phyloP scores from a whole-genome alignment of 2,329 filamentous ascomycete genomes.

The Pseudogymnoascus verrucosus region DNA sequence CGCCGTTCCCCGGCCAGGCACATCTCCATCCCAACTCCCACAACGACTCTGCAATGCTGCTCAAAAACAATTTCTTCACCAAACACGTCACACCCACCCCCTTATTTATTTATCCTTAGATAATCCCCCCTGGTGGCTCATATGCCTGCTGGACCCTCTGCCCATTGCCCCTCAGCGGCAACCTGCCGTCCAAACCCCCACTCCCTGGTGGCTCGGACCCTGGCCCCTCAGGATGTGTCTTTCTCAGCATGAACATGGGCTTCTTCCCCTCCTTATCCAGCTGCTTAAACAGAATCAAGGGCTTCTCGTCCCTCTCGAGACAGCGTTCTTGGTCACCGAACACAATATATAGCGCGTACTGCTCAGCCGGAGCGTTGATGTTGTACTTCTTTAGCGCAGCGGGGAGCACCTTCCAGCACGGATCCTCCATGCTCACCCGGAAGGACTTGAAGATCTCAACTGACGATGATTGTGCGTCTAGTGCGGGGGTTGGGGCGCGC shows the following conservation, averaged over 20 bases:
- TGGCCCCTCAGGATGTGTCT: conserved; percentile 32
- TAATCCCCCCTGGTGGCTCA: conserved; percentile 28
- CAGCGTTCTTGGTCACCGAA: conserved; percentile 98
- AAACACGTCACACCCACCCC: background rate
- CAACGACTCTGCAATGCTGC: background rate
- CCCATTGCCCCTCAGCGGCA: conserved; percentile 15
- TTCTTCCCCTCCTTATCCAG: conserved; percentile 95
- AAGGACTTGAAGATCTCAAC: conserved; percentile 99
- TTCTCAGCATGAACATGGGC: conserved; percentile 95
- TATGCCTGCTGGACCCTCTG: conserved; percentile 17
- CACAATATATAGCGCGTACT: conserved; percentile 96
- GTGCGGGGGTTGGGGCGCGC: conserved; percentile 53
- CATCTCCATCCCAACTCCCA: background rate
- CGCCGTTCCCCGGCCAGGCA: background rate
- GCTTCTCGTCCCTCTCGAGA: conserved; percentile 83
- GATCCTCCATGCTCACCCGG: conserved; percentile 94
- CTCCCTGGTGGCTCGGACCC: conserved; percentile 28
- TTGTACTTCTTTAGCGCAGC: conserved; percentile 97
- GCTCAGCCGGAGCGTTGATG: conserved; percentile 94
- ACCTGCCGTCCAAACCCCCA: conserved; percentile 21
- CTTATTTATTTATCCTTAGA: conserved; percentile 15
- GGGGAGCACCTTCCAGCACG: conserved; percentile 92
- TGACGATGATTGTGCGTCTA: conserved; percentile 51
- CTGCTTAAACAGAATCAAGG: conserved; percentile 93
- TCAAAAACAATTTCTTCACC: background rate